Conservation (phyloP, 441 rosid genomes). For the Gossypium schwendimanii region DNA sequence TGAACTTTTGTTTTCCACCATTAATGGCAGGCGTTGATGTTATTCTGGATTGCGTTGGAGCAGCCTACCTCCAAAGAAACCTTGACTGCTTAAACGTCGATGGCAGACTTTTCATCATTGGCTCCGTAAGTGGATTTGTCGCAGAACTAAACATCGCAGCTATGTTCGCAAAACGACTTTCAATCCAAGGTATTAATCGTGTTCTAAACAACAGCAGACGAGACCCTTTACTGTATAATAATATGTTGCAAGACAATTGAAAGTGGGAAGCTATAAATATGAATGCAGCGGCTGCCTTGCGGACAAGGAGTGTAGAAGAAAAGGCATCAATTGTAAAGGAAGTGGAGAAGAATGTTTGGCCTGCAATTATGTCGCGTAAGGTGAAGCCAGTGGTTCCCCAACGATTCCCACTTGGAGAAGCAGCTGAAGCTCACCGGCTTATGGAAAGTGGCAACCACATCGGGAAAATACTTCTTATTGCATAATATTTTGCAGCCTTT, state of each 20-base stretch:
- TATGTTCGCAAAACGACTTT: constrained; percentile 50
- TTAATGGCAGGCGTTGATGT: constrained; percentile 61
- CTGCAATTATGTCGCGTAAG: constrained; percentile 55
- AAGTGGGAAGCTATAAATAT: background rate
- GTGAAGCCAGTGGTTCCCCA: constrained; percentile 65
- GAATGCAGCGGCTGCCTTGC: constrained; percentile 56
- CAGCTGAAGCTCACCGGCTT: constrained; percentile 65
- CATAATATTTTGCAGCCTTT: constrained; percentile 22
- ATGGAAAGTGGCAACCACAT: constrained; percentile 69
- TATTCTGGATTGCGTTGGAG: constrained; percentile 76
- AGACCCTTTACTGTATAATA: background rate
- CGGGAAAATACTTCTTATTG: constrained; percentile 63
- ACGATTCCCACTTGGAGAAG: constrained; percentile 45
- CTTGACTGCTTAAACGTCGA: constrained; percentile 63
- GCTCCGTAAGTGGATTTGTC: constrained; percentile 54
- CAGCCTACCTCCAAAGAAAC: constrained; percentile 64
- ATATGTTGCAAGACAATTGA: background rate
- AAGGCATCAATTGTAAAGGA: constrained; percentile 60
- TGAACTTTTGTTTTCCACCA: background rate
- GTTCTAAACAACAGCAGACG: background rate
- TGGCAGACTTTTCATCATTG: constrained; percentile 74
- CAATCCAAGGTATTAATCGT: constrained; percentile 1
- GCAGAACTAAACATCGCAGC: constrained; percentile 47
- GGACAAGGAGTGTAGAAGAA: constrained; percentile 54
- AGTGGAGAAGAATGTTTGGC: constrained; percentile 80